Evolutionary conservation across 108 stramenopile species (phyloP).

Genomic region (Cyclotella choctawhatcheeana): DNA sequence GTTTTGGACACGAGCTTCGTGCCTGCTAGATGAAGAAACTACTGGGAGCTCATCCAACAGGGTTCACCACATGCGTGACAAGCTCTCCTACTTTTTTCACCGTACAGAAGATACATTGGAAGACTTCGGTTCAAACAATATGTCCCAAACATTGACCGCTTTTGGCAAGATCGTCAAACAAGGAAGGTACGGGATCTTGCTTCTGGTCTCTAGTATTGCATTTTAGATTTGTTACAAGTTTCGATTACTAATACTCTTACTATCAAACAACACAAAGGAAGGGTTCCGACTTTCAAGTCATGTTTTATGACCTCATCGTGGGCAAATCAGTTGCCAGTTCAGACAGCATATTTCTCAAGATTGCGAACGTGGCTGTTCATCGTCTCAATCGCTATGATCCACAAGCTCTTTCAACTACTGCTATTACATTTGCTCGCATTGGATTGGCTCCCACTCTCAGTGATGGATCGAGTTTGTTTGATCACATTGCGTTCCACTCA

Average conservation of each 20-base stretch:
- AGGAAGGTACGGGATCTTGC: not conserved
- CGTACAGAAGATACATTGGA: not conserved
- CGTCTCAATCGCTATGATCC: not conserved
- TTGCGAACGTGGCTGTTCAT: slow-evolving; percentile 12
- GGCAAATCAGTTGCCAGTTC: not conserved
- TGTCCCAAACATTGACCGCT: slow-evolving; percentile 14
- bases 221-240: too few species aligned
- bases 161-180: slow-evolving; percentile 4
- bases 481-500: slow-evolving; percentile 12
- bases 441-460: slow-evolving; percentile 1
- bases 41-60: not conserved
- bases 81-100: not conserved
- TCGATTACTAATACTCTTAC: too few species aligned
- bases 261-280: too few species aligned
- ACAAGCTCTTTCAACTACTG: slow-evolving; percentile 7
- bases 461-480: slow-evolving; percentile 21
- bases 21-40: slow-evolving; percentile 3
- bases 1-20: slow-evolving; percentile 13
- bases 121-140: slow-evolving; percentile 14
- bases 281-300: not conserved
- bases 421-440: slow-evolving; percentile 18
- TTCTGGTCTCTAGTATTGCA: too few species aligned
- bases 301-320: slow-evolving; percentile 8
- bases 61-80: not conserved
- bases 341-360: slow-evolving; percentile 19